phyloP scores from a whole-genome alignment of 2,329 filamentous ascomycete species.

The Aureobasidium sp. region DNA sequence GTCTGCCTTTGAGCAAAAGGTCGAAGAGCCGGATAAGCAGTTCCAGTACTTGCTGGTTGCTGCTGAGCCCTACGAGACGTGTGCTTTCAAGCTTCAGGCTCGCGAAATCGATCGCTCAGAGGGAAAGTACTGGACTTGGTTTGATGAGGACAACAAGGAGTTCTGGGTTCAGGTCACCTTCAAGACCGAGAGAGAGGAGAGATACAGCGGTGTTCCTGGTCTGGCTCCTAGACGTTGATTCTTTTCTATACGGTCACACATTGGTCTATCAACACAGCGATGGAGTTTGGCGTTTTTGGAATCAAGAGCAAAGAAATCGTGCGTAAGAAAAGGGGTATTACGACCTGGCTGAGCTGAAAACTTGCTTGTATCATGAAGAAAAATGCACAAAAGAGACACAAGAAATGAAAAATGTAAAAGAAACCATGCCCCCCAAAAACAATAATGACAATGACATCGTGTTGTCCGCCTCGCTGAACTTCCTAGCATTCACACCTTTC shows the following conservation, averaged over 20 bases:
- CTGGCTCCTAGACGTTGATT: constrained; percentile 26
- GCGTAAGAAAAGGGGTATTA: constrained; percentile 4
- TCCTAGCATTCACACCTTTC: constrained; percentile 5
- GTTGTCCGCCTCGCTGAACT: background rate
- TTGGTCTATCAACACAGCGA: constrained; percentile 4
- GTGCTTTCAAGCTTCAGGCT: constrained; percentile 90
- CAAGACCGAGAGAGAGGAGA: constrained; percentile 94
- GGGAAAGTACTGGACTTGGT: constrained; percentile 87
- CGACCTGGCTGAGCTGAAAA: background rate
- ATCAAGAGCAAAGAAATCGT: background rate
- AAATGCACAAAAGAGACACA: background rate
- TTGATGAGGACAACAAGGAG: constrained; percentile 90
- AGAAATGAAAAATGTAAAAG: background rate
- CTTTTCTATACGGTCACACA: background rate
- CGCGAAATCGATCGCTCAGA: constrained; percentile 85
- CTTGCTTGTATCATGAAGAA: background rate
- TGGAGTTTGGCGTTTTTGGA: constrained; percentile 6
- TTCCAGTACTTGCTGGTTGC: constrained; percentile 94
- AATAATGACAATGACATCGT: background rate
- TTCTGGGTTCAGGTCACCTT: constrained; percentile 98
- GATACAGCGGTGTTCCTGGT: constrained; percentile 62
- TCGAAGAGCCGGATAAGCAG: constrained; percentile 88
- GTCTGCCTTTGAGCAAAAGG: constrained; percentile 92
- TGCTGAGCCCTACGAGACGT: constrained; percentile 96
- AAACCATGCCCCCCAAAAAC: background rate